Percentiles rank a stretch among this genome's conserved stretches.
Evolutionary conservation across 2,329 filamentous ascomycete genomes (phyloP).

Genomic region (Colletotrichum tabaci): DNA sequence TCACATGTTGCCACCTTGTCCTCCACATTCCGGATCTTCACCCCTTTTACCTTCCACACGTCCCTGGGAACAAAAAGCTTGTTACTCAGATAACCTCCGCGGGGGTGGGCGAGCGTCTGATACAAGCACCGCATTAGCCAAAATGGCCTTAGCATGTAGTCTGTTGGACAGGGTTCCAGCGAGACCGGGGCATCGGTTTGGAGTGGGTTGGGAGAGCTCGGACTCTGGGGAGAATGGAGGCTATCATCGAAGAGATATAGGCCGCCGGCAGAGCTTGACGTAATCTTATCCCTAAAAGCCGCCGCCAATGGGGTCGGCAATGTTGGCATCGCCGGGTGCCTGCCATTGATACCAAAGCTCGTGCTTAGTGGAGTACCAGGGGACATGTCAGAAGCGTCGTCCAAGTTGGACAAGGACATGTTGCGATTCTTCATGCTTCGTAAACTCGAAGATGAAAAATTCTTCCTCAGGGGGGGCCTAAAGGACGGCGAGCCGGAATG

Average conservation of each 20-base stretch:
- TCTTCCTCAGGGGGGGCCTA: conserved; percentile 71
- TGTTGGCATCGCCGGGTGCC: conserved; percentile 71
- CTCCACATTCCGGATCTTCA: conserved; percentile 91
- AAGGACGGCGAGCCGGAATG: conserved; percentile 69
- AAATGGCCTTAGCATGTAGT: conserved; percentile 91
- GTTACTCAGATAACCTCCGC: conserved; percentile 91
- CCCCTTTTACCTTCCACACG: conserved; percentile 93
- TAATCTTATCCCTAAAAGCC: conserved; percentile 71
- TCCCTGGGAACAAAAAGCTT: conserved; percentile 94
- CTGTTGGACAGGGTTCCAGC: conserved; percentile 92
- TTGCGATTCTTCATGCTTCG: conserved; percentile 82
- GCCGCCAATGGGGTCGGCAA: conserved; percentile 78
- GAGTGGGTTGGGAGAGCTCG: conserved; percentile 77
- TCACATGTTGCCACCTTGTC: conserved; percentile 96
- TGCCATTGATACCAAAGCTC: conserved; percentile 68
- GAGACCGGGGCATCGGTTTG: conserved; percentile 78
- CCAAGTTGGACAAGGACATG: conserved; percentile 75
- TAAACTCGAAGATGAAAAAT: conserved; percentile 79
- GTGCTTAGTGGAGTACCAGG: conserved; percentile 82
- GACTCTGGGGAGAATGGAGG: conserved; percentile 77
- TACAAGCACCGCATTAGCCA: conserved; percentile 98
- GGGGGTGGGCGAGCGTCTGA: conserved; percentile 91
- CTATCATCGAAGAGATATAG: conserved; percentile 88
- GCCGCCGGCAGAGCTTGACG: conserved; percentile 74
- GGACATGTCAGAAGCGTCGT: conserved; percentile 76